Percentiles rank a stretch among this genome's conserved stretches.
These are phyloP conservation scores for Phytopythium boreale DNA, from an alignment of 352 stramenopile genomes.

Conservation along the genomic window DNA sequence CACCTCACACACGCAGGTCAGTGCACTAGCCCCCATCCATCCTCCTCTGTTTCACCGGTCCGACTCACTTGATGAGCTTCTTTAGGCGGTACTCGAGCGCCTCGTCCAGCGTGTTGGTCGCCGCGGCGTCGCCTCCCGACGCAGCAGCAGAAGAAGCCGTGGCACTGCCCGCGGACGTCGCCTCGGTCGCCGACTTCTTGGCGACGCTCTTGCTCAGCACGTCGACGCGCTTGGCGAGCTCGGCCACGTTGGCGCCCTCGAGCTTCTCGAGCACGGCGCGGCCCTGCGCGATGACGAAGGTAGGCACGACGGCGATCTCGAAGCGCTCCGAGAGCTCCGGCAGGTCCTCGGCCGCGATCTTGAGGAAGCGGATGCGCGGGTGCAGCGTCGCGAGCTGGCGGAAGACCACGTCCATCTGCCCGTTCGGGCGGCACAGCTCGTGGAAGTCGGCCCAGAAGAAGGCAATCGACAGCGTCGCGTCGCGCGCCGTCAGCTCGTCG, in stretches of 20 bases:
- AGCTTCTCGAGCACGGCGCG: constrained; percentile 78
- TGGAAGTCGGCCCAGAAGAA: constrained; percentile 89
- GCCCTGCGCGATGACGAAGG: constrained; percentile 89
- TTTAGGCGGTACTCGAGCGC: constrained; percentile 74
- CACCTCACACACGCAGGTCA: background rate
- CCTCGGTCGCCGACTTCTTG: constrained; percentile 40
- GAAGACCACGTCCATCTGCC: constrained; percentile 83
- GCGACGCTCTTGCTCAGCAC: constrained; percentile 80
- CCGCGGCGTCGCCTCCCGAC: constrained; percentile 10
- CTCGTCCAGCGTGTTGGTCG: constrained; percentile 35
- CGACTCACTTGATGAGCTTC: constrained; percentile 70
- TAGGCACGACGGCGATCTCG: constrained; percentile 92
- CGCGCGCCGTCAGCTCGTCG: constrained; percentile 68
- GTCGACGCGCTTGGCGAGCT: constrained; percentile 83
- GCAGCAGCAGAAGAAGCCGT: constrained; percentile 11
- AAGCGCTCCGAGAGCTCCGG: constrained; percentile 85
- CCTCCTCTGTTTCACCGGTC: background rate
- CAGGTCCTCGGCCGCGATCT: constrained; percentile 83
- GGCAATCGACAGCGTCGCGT: constrained; percentile 71
- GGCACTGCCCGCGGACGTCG: constrained; percentile 13
- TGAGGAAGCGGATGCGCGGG: constrained; percentile 82
- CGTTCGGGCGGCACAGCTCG: constrained; percentile 77
- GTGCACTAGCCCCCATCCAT: background rate
- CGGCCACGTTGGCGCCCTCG: constrained; percentile 78
- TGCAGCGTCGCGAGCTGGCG: constrained; percentile 78